phyloP scores from a whole-genome alignment of 345 rosid genomes.

The Populus nigra region DNA sequence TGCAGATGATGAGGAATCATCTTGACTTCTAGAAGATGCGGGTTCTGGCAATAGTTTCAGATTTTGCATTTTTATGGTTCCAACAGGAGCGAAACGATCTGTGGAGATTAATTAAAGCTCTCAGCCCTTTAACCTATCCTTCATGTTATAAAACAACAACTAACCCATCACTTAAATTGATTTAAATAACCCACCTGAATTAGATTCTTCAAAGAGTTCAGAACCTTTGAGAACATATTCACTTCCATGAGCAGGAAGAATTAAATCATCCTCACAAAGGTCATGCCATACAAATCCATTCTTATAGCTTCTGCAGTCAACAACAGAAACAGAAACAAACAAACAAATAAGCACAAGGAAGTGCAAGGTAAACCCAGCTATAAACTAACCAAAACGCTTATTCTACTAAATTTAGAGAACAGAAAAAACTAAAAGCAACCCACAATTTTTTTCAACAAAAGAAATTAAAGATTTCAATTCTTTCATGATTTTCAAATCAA shows the following conservation, averaged over 20 bases:
- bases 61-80: conserved; percentile 16
- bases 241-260: conserved; percentile 81
- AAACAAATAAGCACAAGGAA: not conserved
- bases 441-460: not conserved
- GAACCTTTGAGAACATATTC: conserved; percentile 97
- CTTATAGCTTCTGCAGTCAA: conserved; percentile 74
- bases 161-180: not conserved
- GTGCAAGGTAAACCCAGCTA: no score
- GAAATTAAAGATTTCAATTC: not conserved
- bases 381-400: no score
- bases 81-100: conserved; percentile 20
- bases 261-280: conserved; percentile 73
- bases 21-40: conserved; percentile 66
- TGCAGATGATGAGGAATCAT: conserved; percentile 77
- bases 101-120: not conserved
- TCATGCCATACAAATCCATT: conserved; percentile 99
- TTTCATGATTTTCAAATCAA: not conserved
- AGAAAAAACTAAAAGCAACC: not conserved
- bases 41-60: conserved; percentile 63
- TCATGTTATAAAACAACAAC: not conserved
- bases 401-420: not conserved
- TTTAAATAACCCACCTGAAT: conserved; percentile 42
- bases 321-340: not conserved
- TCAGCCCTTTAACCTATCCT: not conserved
- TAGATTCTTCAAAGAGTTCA: conserved; percentile 71